Evolutionary conservation across 257 asterid species (phyloP).

Genomic region (Jaltomata sinuosa): DNA sequence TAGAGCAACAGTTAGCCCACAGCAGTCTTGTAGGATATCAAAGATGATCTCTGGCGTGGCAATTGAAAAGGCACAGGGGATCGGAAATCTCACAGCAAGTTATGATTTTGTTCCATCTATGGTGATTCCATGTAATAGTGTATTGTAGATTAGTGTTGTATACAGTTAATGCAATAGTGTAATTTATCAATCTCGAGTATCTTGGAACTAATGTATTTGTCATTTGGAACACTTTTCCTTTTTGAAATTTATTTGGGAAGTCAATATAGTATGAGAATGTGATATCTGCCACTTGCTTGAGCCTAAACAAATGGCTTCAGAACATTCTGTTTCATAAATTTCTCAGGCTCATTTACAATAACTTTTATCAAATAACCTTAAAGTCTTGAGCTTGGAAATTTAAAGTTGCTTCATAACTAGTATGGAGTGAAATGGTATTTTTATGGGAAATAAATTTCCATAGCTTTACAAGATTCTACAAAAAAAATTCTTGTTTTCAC

Average conservation of each 20-base stretch:
- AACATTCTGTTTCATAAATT: neutral
- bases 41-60: slow-evolving; percentile 3
- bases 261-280: too few relatives aligned
- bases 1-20: slow-evolving; percentile 2
- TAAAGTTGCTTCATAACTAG: neutral
- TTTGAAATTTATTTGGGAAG: neutral
- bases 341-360: neutral
- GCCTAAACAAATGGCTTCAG: neutral
- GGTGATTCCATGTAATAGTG: neutral
- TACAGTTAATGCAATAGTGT: slow-evolving; percentile 1
- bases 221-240: neutral
- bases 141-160: slow-evolving; percentile 17
- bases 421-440: too few relatives aligned
- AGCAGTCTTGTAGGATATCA: neutral
- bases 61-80: neutral
- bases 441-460: too few relatives aligned
- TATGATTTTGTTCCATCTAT: neutral
- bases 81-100: neutral
- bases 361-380: neutral
- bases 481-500: too few relatives aligned
- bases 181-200: neutral
- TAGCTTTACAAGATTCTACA: too few relatives aligned
- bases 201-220: neutral
- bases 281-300: too few relatives aligned
- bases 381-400: neutral